Conservation (phyloP, 2,329 filamentous ascomycete genomes). For the Blastomyces gilchristii region DNA sequence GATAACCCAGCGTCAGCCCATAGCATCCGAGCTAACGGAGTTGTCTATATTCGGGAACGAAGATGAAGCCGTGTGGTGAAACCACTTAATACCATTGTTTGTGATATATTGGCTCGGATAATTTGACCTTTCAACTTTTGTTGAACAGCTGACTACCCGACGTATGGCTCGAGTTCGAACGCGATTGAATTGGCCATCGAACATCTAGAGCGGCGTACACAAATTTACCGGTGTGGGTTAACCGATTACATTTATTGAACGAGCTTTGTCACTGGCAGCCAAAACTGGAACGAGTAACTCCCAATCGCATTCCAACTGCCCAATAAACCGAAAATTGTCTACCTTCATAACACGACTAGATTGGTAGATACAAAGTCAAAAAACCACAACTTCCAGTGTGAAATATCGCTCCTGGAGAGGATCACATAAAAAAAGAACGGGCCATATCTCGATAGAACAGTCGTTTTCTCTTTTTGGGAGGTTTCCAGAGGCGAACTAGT, state of each 20-base stretch:
- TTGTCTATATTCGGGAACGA: background rate
- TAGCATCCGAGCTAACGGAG: background rate
- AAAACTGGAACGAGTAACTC: background rate
- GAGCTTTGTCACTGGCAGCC: background rate
- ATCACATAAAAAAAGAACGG: background rate
- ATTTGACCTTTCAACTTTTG: background rate
- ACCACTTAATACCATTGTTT: background rate
- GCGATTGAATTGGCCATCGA: background rate
- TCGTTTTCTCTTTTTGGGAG: background rate
- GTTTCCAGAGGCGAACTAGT: background rate
- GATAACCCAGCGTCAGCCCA: background rate
- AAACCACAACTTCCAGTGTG: background rate
- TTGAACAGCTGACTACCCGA: background rate
- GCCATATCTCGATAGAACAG: background rate
- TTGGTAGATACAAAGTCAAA: background rate
- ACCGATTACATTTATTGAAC: background rate
- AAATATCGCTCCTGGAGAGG: background rate
- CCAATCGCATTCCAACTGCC: background rate
- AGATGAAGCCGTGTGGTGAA: background rate
- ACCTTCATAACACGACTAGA: background rate
- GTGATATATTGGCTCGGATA: background rate
- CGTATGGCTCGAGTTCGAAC: background rate
- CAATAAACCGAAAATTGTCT: background rate
- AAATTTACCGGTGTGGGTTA: background rate
- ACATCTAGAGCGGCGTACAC: background rate